Evolutionary conservation across 192 early-diverging fungal genomes (phyloP).

Genomic region (Gaertneriomyces sp.): DNA sequence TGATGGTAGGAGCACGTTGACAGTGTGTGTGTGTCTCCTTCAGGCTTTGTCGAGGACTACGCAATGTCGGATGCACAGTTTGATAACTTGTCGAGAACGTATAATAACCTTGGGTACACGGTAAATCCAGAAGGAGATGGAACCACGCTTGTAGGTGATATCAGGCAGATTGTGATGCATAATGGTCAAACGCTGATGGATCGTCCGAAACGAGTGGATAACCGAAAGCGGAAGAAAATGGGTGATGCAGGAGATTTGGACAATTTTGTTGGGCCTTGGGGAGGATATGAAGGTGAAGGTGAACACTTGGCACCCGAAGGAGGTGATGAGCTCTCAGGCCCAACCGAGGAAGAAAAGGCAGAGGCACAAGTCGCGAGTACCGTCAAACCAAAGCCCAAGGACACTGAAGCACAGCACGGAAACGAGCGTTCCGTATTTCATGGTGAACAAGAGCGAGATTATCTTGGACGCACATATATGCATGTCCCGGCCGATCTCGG

Average conservation of each 20-base stretch:
- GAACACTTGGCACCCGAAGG: slow-evolving; percentile 9
- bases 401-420: slow-evolving; percentile 47
- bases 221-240: slow-evolving; percentile 68
- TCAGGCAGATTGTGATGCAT: slow-evolving; percentile 47
- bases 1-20: neutral
- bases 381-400: slow-evolving; percentile 21
- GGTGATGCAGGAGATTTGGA: slow-evolving; percentile 73
- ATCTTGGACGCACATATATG: slow-evolving; percentile 95
- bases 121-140: slow-evolving; percentile 67
- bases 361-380: slow-evolving; percentile 38
- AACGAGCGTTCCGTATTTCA: slow-evolving; percentile 83
- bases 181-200: slow-evolving; percentile 57
- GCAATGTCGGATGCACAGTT: slow-evolving; percentile 71
- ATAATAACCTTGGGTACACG: slow-evolving; percentile 74
- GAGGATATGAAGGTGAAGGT: slow-evolving; percentile 81
- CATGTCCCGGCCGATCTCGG: slow-evolving; percentile 85
- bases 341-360: slow-evolving; percentile 47
- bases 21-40: neutral
- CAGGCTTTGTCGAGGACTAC: slow-evolving; percentile 78
- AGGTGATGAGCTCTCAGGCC: slow-evolving; percentile 21
- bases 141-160: slow-evolving; percentile 62
- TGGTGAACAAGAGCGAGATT: slow-evolving; percentile 81
- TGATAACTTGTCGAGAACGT: slow-evolving; percentile 79
- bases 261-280: slow-evolving; percentile 92
- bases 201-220: slow-evolving; percentile 35